Evolutionary conservation across 2,329 filamentous ascomycete genomes (phyloP).

Genomic region (Nectriaceae sp.): DNA sequence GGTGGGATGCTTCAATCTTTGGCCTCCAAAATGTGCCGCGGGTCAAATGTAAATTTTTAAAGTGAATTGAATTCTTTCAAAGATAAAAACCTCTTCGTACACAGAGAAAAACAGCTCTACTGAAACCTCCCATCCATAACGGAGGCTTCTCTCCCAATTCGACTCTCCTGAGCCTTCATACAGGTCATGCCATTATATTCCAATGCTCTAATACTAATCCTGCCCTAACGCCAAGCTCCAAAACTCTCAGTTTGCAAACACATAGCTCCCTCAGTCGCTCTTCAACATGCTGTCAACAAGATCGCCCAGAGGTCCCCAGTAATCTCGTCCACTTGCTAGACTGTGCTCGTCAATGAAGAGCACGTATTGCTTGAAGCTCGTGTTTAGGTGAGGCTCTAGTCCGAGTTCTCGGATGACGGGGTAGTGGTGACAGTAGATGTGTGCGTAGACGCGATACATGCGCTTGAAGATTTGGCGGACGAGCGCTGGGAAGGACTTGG

Average conservation of each 20-base stretch:
- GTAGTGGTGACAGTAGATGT: conserved; percentile 99
- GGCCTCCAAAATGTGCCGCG: too few relatives aligned
- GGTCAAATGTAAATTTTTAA: too few relatives aligned
- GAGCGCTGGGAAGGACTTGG: conserved; percentile 84
- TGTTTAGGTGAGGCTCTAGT: conserved; percentile 95
- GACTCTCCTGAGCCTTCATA: neutral
- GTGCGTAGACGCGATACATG: conserved; percentile 96
- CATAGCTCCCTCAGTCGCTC: conserved; percentile 65
- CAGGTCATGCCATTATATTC: neutral
- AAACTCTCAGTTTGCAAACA: neutral
- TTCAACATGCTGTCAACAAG: conserved; percentile 96
- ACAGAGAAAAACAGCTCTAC: too few relatives aligned
- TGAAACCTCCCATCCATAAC: too few relatives aligned
- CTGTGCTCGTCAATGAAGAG: conserved; percentile 97
- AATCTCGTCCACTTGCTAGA: conserved; percentile 90
- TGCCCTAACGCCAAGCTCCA: conserved; percentile 23
- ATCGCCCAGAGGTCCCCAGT: conserved; percentile 94
- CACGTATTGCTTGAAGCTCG: conserved; percentile 99
- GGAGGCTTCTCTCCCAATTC: too few relatives aligned
- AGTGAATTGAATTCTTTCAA: too few relatives aligned
- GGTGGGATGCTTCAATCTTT: too few relatives aligned
- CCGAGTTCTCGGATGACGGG: conserved; percentile 93
- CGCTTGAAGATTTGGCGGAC: conserved; percentile 98
- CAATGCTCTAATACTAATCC: neutral
- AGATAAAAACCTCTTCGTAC: too few relatives aligned